Evolutionary conservation across 1,139 yeast species (phyloP), one percentile per base, ranked within the genome.

Genomic region (Sugiyamaella paludigena): DNA sequence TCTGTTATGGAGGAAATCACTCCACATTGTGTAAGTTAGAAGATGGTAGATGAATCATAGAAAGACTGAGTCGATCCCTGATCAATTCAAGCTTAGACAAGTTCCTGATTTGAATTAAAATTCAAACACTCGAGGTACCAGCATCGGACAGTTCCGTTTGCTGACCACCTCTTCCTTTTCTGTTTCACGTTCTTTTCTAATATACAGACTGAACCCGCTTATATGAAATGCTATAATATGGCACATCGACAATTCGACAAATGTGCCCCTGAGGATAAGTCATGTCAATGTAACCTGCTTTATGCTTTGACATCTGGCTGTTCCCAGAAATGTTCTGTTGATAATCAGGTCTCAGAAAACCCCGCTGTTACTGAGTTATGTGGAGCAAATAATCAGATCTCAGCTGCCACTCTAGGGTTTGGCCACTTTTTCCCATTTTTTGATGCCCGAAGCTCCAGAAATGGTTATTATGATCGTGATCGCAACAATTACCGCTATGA

Each of bases 221-320:
- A 56, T 43, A 46, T 42, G 36, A 49, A 47, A 7, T 62, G 65
- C 52, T 48, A 47, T 15, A 48, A 43, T 26, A 50, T 47, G 43
- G 61, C 57, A 9, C 47, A 35, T 8, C 37, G 35, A 6, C 56
- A 54, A 40, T 45, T 56, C 10, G 45, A 46, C 27, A 33, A 45
- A 2, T 62, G 66, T 40, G 50, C 57, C 15, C 49, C 58, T 4
- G 55, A 40, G 16, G 64, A 62, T 36, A 7, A 47, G 30, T 46
- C 47, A 16, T 64, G 68, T 51, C 60, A 57, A 36, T 61, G 63
- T 43, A 50, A 51, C 26, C 54, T 48, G 29, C 40, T 59, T 13
- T 43, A 52, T 38, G 59, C 55, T 8, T 37, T 59, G 13, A 40
- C 48, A 19, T 55, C 55, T 27, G 55, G 54, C 24, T 59, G 63